These are phyloP conservation scores for Chaetomiaceae sp. DNA, from an alignment of 2,329 filamentous ascomycete species.

Conservation along the genomic window DNA sequence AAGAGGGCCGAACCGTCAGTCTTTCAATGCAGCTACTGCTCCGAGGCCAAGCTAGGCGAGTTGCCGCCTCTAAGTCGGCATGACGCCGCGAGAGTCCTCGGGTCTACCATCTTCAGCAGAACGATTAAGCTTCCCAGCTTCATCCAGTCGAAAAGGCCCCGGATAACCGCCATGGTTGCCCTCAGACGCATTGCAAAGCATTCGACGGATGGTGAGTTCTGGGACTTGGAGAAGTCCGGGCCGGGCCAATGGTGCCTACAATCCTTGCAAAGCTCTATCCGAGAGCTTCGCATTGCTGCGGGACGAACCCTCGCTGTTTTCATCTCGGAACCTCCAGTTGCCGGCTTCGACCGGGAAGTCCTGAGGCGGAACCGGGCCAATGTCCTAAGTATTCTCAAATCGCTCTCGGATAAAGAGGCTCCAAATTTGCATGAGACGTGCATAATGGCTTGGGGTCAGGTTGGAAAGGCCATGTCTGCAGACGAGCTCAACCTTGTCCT, in stretches of 20 bases:
- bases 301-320: slow-evolving; percentile 50
- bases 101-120: slow-evolving; percentile 36
- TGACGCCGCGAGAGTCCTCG: slow-evolving; percentile 1
- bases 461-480: slow-evolving; percentile 70
- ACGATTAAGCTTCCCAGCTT: slow-evolving; percentile 43
- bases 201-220: slow-evolving; percentile 49
- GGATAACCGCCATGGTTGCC: slow-evolving; percentile 65
- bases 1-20: background rate
- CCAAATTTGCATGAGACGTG: slow-evolving; percentile 72
- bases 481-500: slow-evolving; percentile 83
- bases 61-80: background rate
- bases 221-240: slow-evolving; percentile 61
- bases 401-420: slow-evolving; percentile 62
- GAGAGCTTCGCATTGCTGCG: slow-evolving; percentile 78
- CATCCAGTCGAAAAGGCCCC: slow-evolving; percentile 49
- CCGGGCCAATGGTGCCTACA: slow-evolving; percentile 77
- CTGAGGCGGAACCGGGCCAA: slow-evolving; percentile 60
- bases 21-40: slow-evolving; percentile 20
- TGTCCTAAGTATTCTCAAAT: slow-evolving; percentile 64
- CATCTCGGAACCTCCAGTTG: slow-evolving; percentile 46
- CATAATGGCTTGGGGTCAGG: slow-evolving; percentile 77
- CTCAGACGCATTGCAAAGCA: slow-evolving; percentile 66
- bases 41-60: background rate
- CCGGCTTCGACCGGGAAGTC: slow-evolving; percentile 34
- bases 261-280: slow-evolving; percentile 73